A percentile compares a stretch with the other conserved stretches of the same genome.
Conservation (phyloP, 1,139 yeast genomes). For the Debaryomyces udenii region DNA sequence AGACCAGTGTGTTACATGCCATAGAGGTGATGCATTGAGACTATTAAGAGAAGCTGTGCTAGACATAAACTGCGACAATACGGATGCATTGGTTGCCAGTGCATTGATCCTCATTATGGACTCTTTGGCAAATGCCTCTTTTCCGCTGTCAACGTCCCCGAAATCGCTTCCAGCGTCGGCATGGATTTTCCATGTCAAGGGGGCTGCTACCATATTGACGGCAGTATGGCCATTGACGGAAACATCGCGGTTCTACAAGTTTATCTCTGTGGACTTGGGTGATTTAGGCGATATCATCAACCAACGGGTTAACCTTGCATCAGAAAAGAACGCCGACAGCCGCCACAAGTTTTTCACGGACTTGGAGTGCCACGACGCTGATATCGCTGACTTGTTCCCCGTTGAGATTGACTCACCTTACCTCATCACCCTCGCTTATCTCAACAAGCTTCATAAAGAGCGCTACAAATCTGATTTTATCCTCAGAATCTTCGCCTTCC, state of each 20-base stretch:
- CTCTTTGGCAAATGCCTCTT: conserved; percentile 88
- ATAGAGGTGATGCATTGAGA: conserved; percentile 83
- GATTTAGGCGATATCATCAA: conserved; percentile 82
- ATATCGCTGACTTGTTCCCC: conserved; percentile 83
- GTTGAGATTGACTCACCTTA: conserved; percentile 83
- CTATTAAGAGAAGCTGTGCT: conserved; percentile 82
- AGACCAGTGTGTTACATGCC: conserved; percentile 83
- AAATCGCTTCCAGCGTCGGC: conserved; percentile 87
- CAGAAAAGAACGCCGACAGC: conserved; percentile 18
- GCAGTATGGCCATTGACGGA: conserved; percentile 95
- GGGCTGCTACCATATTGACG: conserved; percentile 91
- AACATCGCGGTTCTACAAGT: conserved; percentile 69
- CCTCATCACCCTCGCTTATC: conserved; percentile 78
- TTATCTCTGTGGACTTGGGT: conserved; percentile 76
- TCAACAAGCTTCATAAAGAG: conserved; percentile 82
- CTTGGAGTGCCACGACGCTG: conserved; percentile 83
- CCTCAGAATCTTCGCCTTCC: conserved; percentile 86
- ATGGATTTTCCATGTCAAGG: conserved; percentile 96
- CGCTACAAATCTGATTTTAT: conserved; percentile 84
- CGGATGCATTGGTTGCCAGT: conserved; percentile 91
- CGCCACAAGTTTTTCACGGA: conserved; percentile 50
- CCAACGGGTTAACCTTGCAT: conserved; percentile 37
- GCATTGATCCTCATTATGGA: conserved; percentile 90
- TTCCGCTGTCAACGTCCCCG: conserved; percentile 62
- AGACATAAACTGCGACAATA: conserved; percentile 78